Conservation (phyloP, 2,329 filamentous ascomycete genomes). For the Botrytis pseudocinerea region DNA sequence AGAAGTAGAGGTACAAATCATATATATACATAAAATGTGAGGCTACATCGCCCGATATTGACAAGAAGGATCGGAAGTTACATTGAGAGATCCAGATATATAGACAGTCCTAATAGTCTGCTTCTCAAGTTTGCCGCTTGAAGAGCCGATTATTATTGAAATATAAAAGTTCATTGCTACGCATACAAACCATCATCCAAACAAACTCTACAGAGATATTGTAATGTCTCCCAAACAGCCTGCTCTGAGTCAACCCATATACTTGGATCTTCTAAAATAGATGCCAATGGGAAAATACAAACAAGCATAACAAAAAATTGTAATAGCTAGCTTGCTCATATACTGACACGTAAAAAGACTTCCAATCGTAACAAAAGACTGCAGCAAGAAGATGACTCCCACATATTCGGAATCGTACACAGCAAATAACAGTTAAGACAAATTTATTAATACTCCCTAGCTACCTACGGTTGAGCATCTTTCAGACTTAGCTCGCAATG, state of each 20-base stretch:
- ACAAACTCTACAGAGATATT: not conserved
- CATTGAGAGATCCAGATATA: not conserved
- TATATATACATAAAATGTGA: too few relatives aligned
- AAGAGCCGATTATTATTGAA: too few relatives aligned
- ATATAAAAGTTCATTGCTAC: not conserved
- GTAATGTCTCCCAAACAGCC: not conserved
- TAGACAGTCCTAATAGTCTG: not conserved
- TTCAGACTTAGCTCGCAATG: too few relatives aligned
- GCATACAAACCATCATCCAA: not conserved
- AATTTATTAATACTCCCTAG: not conserved
- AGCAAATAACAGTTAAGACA: not conserved
- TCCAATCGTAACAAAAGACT: not conserved
- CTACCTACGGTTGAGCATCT: not conserved
- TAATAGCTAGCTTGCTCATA: too few relatives aligned
- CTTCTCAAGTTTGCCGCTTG: too few relatives aligned
- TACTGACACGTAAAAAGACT: too few relatives aligned
- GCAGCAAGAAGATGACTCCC: too few relatives aligned
- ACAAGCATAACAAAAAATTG: not conserved
- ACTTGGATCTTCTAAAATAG: not conserved
- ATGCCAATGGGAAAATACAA: not conserved
- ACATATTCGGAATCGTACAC: not conserved
- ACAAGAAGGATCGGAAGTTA: too few relatives aligned
- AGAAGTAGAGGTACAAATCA: not conserved
- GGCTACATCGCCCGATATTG: not conserved
- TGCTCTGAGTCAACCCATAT: not conserved